Percentiles rank a stretch among this genome's conserved stretches.
phyloP scores from a whole-genome alignment of 208 protist genomes.

The Endotrypanum monterogeii region DNA sequence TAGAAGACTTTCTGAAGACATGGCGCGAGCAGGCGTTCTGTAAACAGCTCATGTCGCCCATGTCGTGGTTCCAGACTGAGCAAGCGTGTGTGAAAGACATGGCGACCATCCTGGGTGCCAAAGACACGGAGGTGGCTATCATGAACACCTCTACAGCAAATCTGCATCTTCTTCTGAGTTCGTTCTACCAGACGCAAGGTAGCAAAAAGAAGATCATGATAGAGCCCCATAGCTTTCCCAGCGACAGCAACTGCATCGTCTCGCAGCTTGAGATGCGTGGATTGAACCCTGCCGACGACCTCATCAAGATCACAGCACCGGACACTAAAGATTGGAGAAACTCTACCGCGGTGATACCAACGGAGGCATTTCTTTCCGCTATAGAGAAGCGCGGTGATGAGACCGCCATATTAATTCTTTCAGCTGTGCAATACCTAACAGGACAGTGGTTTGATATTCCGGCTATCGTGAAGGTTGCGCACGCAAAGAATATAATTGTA shows the following conservation, averaged over 20 bases:
- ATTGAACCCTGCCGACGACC: conserved; percentile 60
- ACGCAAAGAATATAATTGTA: conserved; percentile 80
- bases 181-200: conserved; percentile 93
- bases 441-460: conserved; percentile 94
- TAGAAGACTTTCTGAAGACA: conserved; percentile 80
- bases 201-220: conserved; percentile 92
- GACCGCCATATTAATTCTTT: conserved; percentile 88
- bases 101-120: conserved; percentile 81
- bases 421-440: conserved; percentile 94
- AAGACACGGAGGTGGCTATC: conserved; percentile 83
- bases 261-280: conserved; percentile 90
- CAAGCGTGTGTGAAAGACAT: conserved; percentile 68
- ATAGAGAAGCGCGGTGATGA: conserved; percentile 87
- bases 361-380: conserved; percentile 76
- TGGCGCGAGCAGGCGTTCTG: conserved; percentile 89
- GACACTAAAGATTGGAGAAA: conserved; percentile 51
- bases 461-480: conserved; percentile 86
- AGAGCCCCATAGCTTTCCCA: conserved; percentile 76
- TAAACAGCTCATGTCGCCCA: conserved; percentile 76
- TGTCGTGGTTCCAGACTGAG: conserved; percentile 90
- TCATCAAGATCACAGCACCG: conserved; percentile 47
- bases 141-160: conserved; percentile 96
- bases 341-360: conserved; percentile 46
- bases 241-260: conserved; percentile 78
- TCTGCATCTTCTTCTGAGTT: conserved; percentile 87